phyloP scores from a whole-genome alignment of 2,329 filamentous ascomycete genomes.

The Delphinella strobiligena region DNA sequence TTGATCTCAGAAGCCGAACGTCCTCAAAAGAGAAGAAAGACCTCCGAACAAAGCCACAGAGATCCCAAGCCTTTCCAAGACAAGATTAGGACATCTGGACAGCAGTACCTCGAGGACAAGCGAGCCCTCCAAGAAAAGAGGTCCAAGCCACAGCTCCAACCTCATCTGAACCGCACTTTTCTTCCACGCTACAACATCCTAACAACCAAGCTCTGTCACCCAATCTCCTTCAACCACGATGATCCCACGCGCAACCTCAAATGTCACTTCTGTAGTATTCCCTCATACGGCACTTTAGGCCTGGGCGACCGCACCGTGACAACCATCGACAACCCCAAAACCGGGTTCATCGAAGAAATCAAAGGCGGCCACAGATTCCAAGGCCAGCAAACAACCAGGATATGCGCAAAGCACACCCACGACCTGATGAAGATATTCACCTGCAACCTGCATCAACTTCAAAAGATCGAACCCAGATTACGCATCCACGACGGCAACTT shows the following conservation, averaged over 20 bases:
- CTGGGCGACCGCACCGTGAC: conserved; percentile 77
- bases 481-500: conserved; percentile 13
- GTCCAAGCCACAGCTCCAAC: too few species aligned
- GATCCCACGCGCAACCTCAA: conserved; percentile 6
- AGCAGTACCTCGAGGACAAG: too few species aligned
- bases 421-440: conserved; percentile 22
- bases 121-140: too few species aligned
- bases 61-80: not conserved
- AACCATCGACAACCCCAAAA: not conserved
- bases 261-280: conserved; percentile 44
- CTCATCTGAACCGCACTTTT: not conserved
- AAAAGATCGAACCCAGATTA: conserved; percentile 13
- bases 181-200: conserved; percentile 14
- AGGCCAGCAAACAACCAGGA: conserved; percentile 21
- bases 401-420: conserved; percentile 28
- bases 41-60: not conserved
- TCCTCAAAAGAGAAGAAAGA: not conserved
- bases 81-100: too few species aligned
- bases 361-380: conserved; percentile 18
- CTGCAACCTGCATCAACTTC: conserved; percentile 23
- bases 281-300: conserved; percentile 84
- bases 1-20: not conserved
- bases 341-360: not conserved
- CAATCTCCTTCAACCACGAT: conserved; percentile 26
- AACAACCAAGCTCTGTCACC: conserved; percentile 27